Evolutionary conservation across 768 basidiomycete species (phyloP).

Genomic region (Xerocomellus dryophilus): DNA sequence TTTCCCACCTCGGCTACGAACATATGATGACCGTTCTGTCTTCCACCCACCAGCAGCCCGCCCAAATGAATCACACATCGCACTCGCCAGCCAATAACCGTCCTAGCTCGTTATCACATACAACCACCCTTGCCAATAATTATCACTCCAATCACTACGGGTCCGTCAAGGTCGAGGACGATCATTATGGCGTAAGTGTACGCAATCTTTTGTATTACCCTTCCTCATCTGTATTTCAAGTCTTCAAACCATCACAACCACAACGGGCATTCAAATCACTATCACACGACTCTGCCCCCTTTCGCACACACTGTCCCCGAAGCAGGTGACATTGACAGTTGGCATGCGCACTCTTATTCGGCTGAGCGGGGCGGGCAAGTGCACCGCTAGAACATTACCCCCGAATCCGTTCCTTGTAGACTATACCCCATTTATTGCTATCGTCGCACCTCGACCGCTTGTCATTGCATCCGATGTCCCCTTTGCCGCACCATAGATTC

Average conservation of each 20-base stretch:
- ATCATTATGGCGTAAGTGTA: conserved; percentile 50
- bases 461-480: conserved; percentile 14
- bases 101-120: conserved; percentile 39
- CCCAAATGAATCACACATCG: conserved; percentile 60
- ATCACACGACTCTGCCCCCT: conserved; percentile 43
- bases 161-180: conserved; percentile 67
- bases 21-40: conserved; percentile 48
- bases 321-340: conserved; percentile 49
- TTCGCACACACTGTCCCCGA: conserved; percentile 43
- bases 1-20: conserved; percentile 40
- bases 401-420: conserved; percentile 21
- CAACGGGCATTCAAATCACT: conserved; percentile 37
- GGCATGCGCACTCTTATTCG: conserved; percentile 55
- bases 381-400: conserved; percentile 44
- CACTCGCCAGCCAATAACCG: conserved; percentile 51
- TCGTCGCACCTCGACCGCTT: conserved; percentile 23
- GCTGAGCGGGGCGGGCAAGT: conserved; percentile 60
- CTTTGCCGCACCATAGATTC: conserved; percentile 26
- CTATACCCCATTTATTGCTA: conserved; percentile 38
- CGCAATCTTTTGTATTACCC: neutral
- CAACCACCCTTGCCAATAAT: conserved; percentile 37
- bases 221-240: conserved; percentile 2
- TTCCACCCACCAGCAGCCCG: conserved; percentile 54
- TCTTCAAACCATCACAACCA: conserved; percentile 36
- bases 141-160: conserved; percentile 49